A percentile compares a stretch with the other conserved stretches of the same genome.
Evolutionary conservation across 106 monocot species (phyloP).

Genomic region (Apostasia shenzhenica): DNA sequence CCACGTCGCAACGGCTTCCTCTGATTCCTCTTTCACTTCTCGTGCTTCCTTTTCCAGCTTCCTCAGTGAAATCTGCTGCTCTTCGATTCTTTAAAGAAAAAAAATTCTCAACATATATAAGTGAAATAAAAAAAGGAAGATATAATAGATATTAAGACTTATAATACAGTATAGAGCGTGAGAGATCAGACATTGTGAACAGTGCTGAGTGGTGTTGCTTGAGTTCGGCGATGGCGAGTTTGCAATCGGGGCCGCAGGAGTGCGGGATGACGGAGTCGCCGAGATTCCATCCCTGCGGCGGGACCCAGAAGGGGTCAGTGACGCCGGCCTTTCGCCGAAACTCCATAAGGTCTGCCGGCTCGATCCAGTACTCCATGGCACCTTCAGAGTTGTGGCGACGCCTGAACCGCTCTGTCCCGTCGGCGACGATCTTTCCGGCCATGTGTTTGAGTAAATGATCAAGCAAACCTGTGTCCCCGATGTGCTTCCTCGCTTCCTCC

Average conservation of each 20-base stretch:
- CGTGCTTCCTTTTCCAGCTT: constrained; percentile 19
- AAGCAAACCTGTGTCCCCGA: constrained; percentile 88
- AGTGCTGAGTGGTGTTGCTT: constrained; percentile 2
- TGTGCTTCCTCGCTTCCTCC: constrained; percentile 85
- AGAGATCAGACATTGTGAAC: constrained; percentile 30
- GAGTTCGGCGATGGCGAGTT: constrained; percentile 7
- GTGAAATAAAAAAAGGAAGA: background rate
- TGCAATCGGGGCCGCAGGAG: constrained; percentile 14
- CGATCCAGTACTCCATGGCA: constrained; percentile 97
- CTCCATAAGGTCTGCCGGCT: constrained; percentile 64
- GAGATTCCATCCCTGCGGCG: constrained; percentile 70
- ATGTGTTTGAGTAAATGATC: constrained; percentile 97
- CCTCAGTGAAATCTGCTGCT: constrained; percentile 28
- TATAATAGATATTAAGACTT: background rate
- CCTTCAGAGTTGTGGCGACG: constrained; percentile 89
- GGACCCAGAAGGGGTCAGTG: constrained; percentile 64
- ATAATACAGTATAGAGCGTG: background rate
- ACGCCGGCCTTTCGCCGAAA: constrained; percentile 55
- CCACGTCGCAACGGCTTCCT: background rate
- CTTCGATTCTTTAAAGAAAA: constrained; percentile 14
- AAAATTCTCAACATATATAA: background rate
- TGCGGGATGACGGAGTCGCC: constrained; percentile 32
- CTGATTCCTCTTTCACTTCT: background rate
- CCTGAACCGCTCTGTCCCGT: constrained; percentile 55
- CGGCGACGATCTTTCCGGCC: constrained; percentile 61